Percentiles rank a stretch among this genome's conserved stretches.
phyloP scores from a whole-genome alignment of 768 basidiomycete genomes.

The Dentipellis sp. region DNA sequence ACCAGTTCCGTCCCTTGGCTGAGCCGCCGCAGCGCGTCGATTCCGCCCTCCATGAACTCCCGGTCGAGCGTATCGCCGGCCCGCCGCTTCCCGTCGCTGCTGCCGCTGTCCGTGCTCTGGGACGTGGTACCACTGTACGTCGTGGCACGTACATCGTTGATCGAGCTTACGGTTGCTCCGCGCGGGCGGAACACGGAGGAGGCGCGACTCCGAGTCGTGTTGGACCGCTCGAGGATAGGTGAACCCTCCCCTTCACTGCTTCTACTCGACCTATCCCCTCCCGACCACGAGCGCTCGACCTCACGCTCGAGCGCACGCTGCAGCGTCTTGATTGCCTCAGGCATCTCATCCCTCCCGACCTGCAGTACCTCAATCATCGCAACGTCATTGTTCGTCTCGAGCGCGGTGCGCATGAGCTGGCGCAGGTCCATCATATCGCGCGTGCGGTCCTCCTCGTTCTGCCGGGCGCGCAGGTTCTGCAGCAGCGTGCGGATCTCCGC shows the following conservation, averaged over 20 bases:
- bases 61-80: slow-evolving; percentile 45
- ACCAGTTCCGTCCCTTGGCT: slow-evolving; percentile 25
- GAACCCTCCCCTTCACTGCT: no score
- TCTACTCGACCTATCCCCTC: no score
- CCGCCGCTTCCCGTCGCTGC: slow-evolving; percentile 1
- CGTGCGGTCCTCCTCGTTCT: slow-evolving; percentile 39
- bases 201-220: background rate
- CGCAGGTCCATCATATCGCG: slow-evolving; percentile 49
- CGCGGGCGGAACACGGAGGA: background rate
- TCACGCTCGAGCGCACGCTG: slow-evolving; percentile 55
- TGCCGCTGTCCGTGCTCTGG: background rate
- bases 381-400: slow-evolving; percentile 49
- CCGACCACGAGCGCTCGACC: slow-evolving; percentile 8
- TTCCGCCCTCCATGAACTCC: slow-evolving; percentile 64
- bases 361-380: slow-evolving; percentile 57
- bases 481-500: slow-evolving; percentile 9
- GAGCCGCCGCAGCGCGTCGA: slow-evolving; percentile 61
- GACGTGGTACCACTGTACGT: background rate
- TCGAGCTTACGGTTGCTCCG: background rate
- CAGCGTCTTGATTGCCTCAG: slow-evolving; percentile 73
- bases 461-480: slow-evolving; percentile 22
- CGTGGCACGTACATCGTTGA: background rate
- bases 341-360: slow-evolving; percentile 58
- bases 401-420: slow-evolving; percentile 46
- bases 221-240: no score